Evolutionary conservation across 768 basidiomycete genomes (phyloP), one percentile per base, ranked within the genome.

Genomic region (Rhizopogon sp.): DNA sequence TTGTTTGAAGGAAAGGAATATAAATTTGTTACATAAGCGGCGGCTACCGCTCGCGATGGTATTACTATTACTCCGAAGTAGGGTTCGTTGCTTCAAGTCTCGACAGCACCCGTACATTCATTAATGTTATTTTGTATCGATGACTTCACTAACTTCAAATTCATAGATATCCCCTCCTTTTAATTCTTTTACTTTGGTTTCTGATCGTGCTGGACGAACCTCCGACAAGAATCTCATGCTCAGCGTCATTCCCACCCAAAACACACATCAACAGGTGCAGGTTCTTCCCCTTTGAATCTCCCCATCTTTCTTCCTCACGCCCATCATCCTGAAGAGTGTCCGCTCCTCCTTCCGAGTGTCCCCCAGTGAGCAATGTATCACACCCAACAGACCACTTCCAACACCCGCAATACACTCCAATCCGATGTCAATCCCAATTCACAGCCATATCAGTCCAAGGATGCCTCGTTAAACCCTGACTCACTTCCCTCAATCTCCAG

Each of bases 171-270:
- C 1, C 14, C 37, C 14, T 37, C 9, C 14, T 49, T 14, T 37
- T 9, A 4, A 37, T 22, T 16, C 6, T 20, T 39, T 28, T 17
- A 33, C 40, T 41, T 28, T 13, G 22, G 40, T 50, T 33, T 43
- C 37, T n/a, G 37, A 39, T 50, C 45, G 43, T 54, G 57, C 50
- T 49, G 55, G 56, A 50, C 54, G 47, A 10, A 50, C 33, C 31
- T 54, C 49, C 40, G 44, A 54, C 59, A 54, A 35, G 35, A 37
- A 37, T 37, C 43, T 20, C 49, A 46, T 57, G 31, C 22, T 40
- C 52, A 54, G 16, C 28, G 14, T 16, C 29, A 53, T 59, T 60
- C 60, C 55, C 58, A 59, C 58, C 55, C 25, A 52, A 65, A 65
- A 63, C 44, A 65, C 44, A 47, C 43, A 53, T 50, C 64, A 60